Evolutionary conservation across 768 basidiomycete genomes (phyloP), one percentile per base, ranked within the genome.

Genomic region (Floccularia luteovirens): DNA sequence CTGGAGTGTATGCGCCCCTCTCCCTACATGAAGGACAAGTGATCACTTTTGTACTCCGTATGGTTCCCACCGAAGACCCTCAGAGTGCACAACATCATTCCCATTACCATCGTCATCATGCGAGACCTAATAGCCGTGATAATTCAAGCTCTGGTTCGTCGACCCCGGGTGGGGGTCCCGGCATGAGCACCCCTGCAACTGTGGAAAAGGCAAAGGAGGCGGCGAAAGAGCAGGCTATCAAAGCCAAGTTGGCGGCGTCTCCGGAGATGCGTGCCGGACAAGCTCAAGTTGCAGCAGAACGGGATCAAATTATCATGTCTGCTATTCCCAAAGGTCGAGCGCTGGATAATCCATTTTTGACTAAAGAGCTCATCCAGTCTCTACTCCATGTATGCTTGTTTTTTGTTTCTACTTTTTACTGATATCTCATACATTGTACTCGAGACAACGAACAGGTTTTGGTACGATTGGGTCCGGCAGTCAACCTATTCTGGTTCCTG

Each of bases 401-500:
- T 37, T 43, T 25, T 24, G 27, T 14, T 24, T 34, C 20, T 28
- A 16, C 7, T 11, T 20, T 12, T 38, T n/a, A 13, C 8, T 22
- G n/a, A n/a, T n/a, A n/a, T n/a, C n/a, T n/a, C n/a, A n/a, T n/a
- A n/a, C n/a, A n/a, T n/a, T 10, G 19, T 14, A 16, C 31, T 36
- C 39, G 10, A 64, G 76, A 72, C 77, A 3, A 96, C 93, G 3
- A 80, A 80, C 46, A 60, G 60, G 19, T 96, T 87, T 57, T 97
- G 92, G 92, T 79, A 79, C 45, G 64, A 75, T 16, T 97, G 93
- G 93, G 82, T 96, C 49, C 70, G 77, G n/a, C 74, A 77, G 48
- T 90, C 86, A 24, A 90, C 85, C 0, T 99, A 99, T 59, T 74
- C 73, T 11, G 96, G 94, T 0, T 77, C 90, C 12, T 99, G 96